Evolutionary conservation across 331 rosid species (phyloP), one percentile per base, ranked within the genome.

Genomic region (Acacia concinna): DNA sequence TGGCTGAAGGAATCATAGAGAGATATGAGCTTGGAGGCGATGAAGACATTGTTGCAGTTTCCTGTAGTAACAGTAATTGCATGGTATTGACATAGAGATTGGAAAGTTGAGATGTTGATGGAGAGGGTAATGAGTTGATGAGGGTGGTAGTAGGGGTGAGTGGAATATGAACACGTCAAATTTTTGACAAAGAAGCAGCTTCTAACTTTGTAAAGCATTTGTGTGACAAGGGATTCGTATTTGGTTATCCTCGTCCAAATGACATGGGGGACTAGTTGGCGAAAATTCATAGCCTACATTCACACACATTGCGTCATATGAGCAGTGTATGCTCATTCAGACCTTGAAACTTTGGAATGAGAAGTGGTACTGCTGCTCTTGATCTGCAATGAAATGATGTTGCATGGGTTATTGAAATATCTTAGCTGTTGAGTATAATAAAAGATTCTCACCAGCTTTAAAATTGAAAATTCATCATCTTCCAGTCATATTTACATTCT

Each of bases 21-120:
- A 49, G 95, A 85, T 82, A 93, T 86, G 82, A 88, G 98, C 80
- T 89, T 93, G 62, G 97, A 83, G 9, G 95, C 90, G 8, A 89
- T 72, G 86, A 91, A 91, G 68, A 82, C 68, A 81, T 93, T 91
- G 93, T 83, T 79, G 78, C 91, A 91, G 85, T 88, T 85, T 20
- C 93, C 97, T 41, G 94, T 83, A 3, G 97, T 83, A 78, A 91
- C 31, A 5, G 89, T 44, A 71, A 90, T 76, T 62, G 94, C 88
- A 71, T 93, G 97, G 62, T 86, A 86, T 51, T 67, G 85, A 32
- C 79, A 86, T 56, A 93, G 91, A 71, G 85, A 77, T 62, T 56
- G 87, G 31, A 87, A 71, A 11, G 86, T 35, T 43, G 86, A 74
- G 74, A 77, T 73, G 60, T 51, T 87, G 47, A 78, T 62, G 30